Percentiles rank a stretch among this genome's conserved stretches.
phyloP scores from a whole-genome alignment of 768 basidiomycete genomes.

The Phaeolepiota aurea region DNA sequence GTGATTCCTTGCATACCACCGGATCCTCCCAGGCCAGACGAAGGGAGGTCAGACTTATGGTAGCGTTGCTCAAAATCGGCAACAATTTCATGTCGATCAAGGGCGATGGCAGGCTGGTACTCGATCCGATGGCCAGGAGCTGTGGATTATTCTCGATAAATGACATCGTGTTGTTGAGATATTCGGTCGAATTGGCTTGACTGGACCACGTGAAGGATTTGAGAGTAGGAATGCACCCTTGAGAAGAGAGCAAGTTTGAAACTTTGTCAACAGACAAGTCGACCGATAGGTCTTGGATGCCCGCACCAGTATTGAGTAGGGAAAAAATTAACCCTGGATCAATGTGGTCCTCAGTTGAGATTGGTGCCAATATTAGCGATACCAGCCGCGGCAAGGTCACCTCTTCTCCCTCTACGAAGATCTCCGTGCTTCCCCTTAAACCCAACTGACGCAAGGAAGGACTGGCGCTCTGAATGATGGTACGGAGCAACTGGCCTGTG shows the following conservation, averaged over 20 bases:
- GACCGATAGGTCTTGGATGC: constrained; percentile 7
- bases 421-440: constrained; percentile 10
- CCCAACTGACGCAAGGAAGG: constrained; percentile 12
- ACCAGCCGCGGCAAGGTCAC: constrained; percentile 11
- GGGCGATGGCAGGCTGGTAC: constrained; percentile 5
- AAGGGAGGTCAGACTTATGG: constrained; percentile 15
- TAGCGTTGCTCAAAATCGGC: constrained; percentile 9
- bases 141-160: constrained; percentile 18
- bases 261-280: constrained; percentile 3
- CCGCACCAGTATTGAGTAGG: constrained; percentile 4
- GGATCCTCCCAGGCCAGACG: constrained; percentile 13
- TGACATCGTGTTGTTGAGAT: constrained; percentile 9
- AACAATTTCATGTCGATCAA: constrained; percentile 12
- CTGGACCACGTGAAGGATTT: constrained; percentile 14
- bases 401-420: not conserved
- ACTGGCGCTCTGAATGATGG: constrained; percentile 6
- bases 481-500: constrained; percentile 4
- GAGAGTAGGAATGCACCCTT: constrained; percentile 16
- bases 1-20: constrained; percentile 10
- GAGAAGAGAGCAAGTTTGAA: constrained; percentile 4
- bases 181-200: not conserved
- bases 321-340: constrained; percentile 5
- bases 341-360: not conserved
- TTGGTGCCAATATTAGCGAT: constrained; percentile 10
- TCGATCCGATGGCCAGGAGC: constrained; percentile 13